Conservation (phyloP, 306 rosid genomes). For the Acmispon strigosus region DNA sequence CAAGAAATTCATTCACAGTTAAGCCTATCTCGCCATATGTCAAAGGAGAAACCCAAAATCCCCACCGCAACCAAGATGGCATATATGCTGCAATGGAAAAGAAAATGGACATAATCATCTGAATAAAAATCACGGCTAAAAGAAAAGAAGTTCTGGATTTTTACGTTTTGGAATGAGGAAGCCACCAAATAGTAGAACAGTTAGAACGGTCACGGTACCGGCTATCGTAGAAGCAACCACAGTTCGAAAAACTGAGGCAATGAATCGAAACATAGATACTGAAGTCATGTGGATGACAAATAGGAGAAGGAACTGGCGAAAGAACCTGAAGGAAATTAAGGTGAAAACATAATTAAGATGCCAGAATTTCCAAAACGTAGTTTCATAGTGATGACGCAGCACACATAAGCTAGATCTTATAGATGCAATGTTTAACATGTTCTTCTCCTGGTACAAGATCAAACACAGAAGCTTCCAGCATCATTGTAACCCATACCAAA, state of each 20-base stretch:
- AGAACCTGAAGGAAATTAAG: slow-evolving; percentile 35
- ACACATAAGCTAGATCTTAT: not conserved
- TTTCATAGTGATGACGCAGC: not conserved
- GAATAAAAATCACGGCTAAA: not conserved
- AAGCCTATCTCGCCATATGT: slow-evolving; percentile 46
- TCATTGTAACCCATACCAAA: not conserved
- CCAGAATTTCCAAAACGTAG: not conserved
- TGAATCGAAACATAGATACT: slow-evolving; percentile 40
- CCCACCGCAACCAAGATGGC: slow-evolving; percentile 57
- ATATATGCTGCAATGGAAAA: slow-evolving; percentile 40
- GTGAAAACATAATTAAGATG: not conserved
- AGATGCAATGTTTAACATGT: not conserved
- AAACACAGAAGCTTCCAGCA: not conserved
- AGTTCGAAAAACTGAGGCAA: slow-evolving; percentile 40
- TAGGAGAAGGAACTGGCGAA: slow-evolving; percentile 42
- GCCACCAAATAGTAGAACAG: slow-evolving; percentile 43
- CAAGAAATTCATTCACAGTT: slow-evolving; percentile 44
- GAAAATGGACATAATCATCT: not conserved
- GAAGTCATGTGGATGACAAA: slow-evolving; percentile 42
- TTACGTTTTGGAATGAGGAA: slow-evolving; percentile 46
- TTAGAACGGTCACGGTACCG: slow-evolving; percentile 21
- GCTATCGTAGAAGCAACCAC: slow-evolving; percentile 31
- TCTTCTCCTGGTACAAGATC: not conserved
- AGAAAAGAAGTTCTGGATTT: not conserved
- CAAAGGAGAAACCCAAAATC: slow-evolving; percentile 60